phyloP scores from a whole-genome alignment of 2,329 filamentous ascomycete species.

The Clonostachys chloroleuca region DNA sequence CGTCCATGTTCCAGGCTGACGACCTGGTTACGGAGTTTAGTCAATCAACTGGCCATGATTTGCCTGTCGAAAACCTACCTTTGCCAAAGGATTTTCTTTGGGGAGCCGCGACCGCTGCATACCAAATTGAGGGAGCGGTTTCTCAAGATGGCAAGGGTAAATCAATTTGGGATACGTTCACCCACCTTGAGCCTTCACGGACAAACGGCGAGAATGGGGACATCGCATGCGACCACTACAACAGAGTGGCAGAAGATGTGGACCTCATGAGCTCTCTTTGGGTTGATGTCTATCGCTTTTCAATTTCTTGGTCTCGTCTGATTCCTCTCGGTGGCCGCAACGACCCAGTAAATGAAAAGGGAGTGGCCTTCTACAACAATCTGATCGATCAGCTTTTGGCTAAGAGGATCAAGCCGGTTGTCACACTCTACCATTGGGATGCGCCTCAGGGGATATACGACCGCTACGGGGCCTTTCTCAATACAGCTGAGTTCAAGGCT shows the following conservation, averaged over 20 bases:
- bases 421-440: slow-evolving; percentile 91
- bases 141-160: slow-evolving; percentile 74
- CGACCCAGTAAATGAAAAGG: slow-evolving; percentile 75
- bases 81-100: slow-evolving; percentile 69
- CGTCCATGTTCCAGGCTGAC: slow-evolving; percentile 1
- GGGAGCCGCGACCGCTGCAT: slow-evolving; percentile 80
- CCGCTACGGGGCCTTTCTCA: slow-evolving; percentile 76
- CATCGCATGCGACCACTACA: slow-evolving; percentile 83
- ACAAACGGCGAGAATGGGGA: slow-evolving; percentile 36
- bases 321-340: slow-evolving; percentile 81
- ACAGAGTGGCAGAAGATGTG: slow-evolving; percentile 74
- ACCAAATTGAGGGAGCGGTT: slow-evolving; percentile 79
- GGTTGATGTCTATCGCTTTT: slow-evolving; percentile 77
- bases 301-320: slow-evolving; percentile 78
- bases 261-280: slow-evolving; percentile 70
- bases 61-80: slow-evolving; percentile 2
- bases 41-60: neutral
- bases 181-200: slow-evolving; percentile 31
- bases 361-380: slow-evolving; percentile 72
- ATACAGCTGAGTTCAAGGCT: slow-evolving; percentile 75
- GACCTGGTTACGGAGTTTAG: slow-evolving; percentile 2
- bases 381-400: slow-evolving; percentile 75
- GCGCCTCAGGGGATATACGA: slow-evolving; percentile 73
- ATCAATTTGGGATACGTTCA: slow-evolving; percentile 88
- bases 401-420: slow-evolving; percentile 73